Base-by-base conservation (phyloP, 192 early-diverging fungal species). In the Neocallimastix lanati region DNA sequence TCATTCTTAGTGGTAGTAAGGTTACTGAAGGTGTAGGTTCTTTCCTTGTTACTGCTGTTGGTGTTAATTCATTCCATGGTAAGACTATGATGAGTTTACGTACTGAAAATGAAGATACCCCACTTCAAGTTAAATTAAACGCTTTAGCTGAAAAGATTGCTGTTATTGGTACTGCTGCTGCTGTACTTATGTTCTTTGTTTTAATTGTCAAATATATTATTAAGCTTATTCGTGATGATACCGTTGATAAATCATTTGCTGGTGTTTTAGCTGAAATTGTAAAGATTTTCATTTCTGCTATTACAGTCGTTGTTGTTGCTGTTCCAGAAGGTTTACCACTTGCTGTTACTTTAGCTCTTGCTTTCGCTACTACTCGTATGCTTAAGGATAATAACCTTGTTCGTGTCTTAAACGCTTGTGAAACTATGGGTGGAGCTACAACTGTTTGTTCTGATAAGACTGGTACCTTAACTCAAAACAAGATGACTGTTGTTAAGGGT, bases 361-460 rank as follows among this genome's bases (percentile, higher is more conserved):
- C 96, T 2, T 94, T 94, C 84, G 96, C 96, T 7, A 98, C 98
- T 18, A 91, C 91, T 37, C 86, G 92, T 18, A 99, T 99, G 98
- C 83, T 98, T 77, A 94, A 95, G 78, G 97, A 99, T 84, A 96
- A 97, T 80, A 98, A 98, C 85, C 86, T 99, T 28, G 98, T 99
- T 29, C 92, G 98, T 29, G 92, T 98, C 77, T 86, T 99, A 16
- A 92, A 93, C 29, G 94, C 98, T 12, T 99, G 98, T 84, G 98
- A 99, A 84, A 98, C 96, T 28, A 99, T 99, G 98, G 89, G 89
- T 36, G 80, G 37, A 82, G 98, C 98, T 14, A 99, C 96, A 14
- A 97, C 97, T 1, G 91, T 99, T 28, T 99, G 98, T 85, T 96
- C 95, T 25, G 98, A 99, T 87, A 99, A 99, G 84, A 99, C 98